These are phyloP conservation scores for Globisporangium cystogenes DNA, from an alignment of 352 stramenopile genomes.

Conservation along the genomic window DNA sequence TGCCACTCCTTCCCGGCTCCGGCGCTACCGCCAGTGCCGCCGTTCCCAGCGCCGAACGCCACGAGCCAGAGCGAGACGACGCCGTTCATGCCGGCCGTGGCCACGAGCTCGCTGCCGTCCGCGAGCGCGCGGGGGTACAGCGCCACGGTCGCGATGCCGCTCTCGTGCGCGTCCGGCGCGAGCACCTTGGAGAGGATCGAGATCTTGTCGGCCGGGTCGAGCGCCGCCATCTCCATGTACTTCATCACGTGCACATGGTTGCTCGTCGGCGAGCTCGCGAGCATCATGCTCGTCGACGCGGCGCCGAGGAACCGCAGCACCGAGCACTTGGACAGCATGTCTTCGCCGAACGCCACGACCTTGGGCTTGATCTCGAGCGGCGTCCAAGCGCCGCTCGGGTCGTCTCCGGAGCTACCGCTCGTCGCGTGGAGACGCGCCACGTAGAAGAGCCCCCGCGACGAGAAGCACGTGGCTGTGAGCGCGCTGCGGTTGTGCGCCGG, in stretches of 20 bases:
- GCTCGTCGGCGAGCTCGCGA: constrained; percentile 27
- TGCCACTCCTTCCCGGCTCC: constrained; percentile 17
- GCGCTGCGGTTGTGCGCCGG: constrained; percentile 27
- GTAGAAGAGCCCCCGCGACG: constrained; percentile 45
- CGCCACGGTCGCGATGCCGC: constrained; percentile 44
- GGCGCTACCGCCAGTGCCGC: no score
- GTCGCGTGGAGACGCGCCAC: constrained; percentile 25
- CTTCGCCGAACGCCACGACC: constrained; percentile 40
- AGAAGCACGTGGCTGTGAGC: constrained; percentile 52
- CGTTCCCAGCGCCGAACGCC: constrained; percentile 18
- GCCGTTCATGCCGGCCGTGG: constrained; percentile 57
- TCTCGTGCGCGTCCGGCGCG: constrained; percentile 41
- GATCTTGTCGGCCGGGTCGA: constrained; percentile 44
- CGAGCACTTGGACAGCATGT: constrained; percentile 30
- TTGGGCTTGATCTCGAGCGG: constrained; percentile 27
- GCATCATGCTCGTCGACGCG: constrained; percentile 43
- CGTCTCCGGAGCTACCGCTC: background rate
- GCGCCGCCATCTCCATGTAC: constrained; percentile 37
- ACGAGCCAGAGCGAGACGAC: constrained; percentile 69
- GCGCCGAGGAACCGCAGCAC: constrained; percentile 37
- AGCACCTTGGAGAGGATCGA: constrained; percentile 48
- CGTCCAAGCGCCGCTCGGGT: constrained; percentile 11
- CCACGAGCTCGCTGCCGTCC: constrained; percentile 51
- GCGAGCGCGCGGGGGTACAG: constrained; percentile 33
- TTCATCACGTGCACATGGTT: constrained; percentile 48